Percentiles rank a stretch among this genome's conserved stretches.
Evolutionary conservation across 169 alveolate genomes (phyloP).

Genomic region (Cryptosporidium sp.): DNA sequence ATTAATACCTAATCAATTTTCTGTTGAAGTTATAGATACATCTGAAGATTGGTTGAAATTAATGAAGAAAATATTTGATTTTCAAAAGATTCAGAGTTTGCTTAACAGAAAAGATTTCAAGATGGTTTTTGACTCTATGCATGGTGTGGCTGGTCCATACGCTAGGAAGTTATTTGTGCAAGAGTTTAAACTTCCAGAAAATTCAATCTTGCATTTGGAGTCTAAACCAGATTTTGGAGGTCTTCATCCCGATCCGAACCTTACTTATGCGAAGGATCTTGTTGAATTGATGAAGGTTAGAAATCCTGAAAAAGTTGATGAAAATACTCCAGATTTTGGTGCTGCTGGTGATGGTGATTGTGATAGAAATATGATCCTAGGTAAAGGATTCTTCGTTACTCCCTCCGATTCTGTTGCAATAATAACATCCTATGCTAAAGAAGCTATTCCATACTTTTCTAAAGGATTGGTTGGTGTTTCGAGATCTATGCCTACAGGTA

Average conservation of each 20-base stretch:
- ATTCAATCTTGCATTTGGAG: conserved; percentile 75
- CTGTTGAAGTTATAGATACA: conserved; percentile 88
- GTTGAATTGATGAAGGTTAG: conserved; percentile 83
- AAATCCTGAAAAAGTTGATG: conserved; percentile 60
- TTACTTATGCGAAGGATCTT: conserved; percentile 93
- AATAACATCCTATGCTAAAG: conserved; percentile 89
- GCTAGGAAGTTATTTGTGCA: conserved; percentile 87
- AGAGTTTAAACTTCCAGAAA: conserved; percentile 84
- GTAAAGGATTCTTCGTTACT: conserved; percentile 91
- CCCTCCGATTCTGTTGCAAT: conserved; percentile 96
- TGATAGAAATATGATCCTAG: conserved; percentile 95
- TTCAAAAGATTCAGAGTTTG: conserved; percentile 83
- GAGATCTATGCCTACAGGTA: conserved; percentile 96
- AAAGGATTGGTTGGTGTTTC: conserved; percentile 92
- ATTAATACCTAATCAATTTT: conserved; percentile 76
- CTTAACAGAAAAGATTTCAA: conserved; percentile 86
- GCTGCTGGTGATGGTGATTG: conserved; percentile 98
- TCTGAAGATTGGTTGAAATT: conserved; percentile 87
- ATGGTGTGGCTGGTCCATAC: conserved; percentile 94
- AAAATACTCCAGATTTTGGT: conserved; percentile 90
- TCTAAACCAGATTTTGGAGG: conserved; percentile 83
- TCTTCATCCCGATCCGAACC: conserved; percentile 92
- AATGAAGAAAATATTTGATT: conserved; percentile 90
- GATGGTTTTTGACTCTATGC: conserved; percentile 90
- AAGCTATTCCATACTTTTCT: conserved; percentile 85